A percentile compares a stretch with the other conserved stretches of the same genome.
These are phyloP conservation scores for Aspergillus pseudonomiae DNA, from an alignment of 2,329 filamentous ascomycete species.

Conservation along the genomic window DNA sequence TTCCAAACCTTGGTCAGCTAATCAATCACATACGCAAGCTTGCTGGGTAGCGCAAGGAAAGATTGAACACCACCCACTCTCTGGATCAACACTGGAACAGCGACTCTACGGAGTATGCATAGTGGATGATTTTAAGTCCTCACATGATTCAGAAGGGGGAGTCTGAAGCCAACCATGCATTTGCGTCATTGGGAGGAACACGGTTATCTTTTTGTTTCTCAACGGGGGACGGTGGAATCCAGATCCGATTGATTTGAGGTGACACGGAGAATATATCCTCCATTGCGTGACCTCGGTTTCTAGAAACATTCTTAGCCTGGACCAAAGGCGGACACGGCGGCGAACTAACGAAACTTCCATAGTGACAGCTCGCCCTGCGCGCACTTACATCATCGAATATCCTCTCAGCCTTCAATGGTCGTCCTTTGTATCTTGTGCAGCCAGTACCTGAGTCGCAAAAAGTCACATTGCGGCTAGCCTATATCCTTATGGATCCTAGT, in stretches of 20 bases:
- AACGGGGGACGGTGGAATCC: neutral
- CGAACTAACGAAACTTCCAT: neutral
- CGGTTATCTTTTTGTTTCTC: no score
- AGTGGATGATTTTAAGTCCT: neutral
- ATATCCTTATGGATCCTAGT: conserved; percentile 5
- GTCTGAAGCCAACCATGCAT: conserved; percentile 2
- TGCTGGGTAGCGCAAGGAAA: neutral
- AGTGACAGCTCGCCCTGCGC: conserved; percentile 14
- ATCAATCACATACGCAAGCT: conserved; percentile 10
- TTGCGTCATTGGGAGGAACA: neutral
- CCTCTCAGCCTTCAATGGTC: conserved; percentile 1
- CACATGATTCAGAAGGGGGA: neutral
- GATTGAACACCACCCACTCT: neutral
- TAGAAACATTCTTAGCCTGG: conserved; percentile 15
- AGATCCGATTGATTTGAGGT: neutral
- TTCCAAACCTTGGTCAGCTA: conserved; percentile 3
- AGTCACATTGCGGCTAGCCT: conserved; percentile 9
- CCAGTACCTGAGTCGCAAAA: conserved; percentile 5
- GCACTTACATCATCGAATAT: conserved; percentile 14
- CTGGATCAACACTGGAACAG: neutral
- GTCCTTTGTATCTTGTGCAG: neutral
- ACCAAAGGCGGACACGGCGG: conserved; percentile 3
- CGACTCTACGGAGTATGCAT: neutral
- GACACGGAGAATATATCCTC: conserved; percentile 5
- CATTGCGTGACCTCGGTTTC: conserved; percentile 10